Percentiles rank a stretch among this genome's conserved stretches.
phyloP scores from a whole-genome alignment of 1,284 basidiomycete genomes.

The Ceratobasidium sp. region DNA sequence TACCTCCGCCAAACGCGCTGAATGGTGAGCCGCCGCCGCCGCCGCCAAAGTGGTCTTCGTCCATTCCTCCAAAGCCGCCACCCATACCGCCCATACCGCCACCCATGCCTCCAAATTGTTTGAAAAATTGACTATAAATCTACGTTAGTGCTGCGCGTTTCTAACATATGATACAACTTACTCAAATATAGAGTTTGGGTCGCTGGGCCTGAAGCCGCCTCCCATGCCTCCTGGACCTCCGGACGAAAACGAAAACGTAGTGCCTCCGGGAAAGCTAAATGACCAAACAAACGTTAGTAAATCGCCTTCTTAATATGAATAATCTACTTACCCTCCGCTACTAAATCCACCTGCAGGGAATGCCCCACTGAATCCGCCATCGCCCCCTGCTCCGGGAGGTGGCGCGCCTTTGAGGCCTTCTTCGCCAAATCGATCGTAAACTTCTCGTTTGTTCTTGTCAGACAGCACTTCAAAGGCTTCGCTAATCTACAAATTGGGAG shows the following conservation, averaged over 20 bases:
- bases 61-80: constrained; percentile 51
- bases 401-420: constrained; percentile 82
- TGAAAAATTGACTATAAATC: constrained; percentile 72
- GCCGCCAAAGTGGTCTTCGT: constrained; percentile 62
- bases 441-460: constrained; percentile 90
- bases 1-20: constrained; percentile 60
- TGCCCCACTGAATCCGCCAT: constrained; percentile 60
- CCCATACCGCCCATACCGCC: constrained; percentile 59
- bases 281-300: constrained; percentile 41
- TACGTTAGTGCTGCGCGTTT: constrained; percentile 47
- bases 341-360: constrained; percentile 55
- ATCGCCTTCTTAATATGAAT: constrained; percentile 52
- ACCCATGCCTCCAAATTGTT: constrained; percentile 48
- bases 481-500: constrained; percentile 67
- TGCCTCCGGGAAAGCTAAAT: constrained; percentile 63
- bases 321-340: constrained; percentile 60
- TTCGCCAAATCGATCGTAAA: constrained; percentile 97
- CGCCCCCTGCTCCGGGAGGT: constrained; percentile 54
- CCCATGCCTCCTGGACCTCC: constrained; percentile 58
- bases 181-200: constrained; percentile 94
- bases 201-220: constrained; percentile 74
- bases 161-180: constrained; percentile 58
- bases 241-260: constrained; percentile 70
- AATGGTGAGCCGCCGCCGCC: constrained; percentile 52
- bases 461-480: constrained; percentile 98